A percentile compares a stretch with the other conserved stretches of the same genome.
phyloP scores from a whole-genome alignment of 148 eudicot genomes.

The Spergularia marina region DNA sequence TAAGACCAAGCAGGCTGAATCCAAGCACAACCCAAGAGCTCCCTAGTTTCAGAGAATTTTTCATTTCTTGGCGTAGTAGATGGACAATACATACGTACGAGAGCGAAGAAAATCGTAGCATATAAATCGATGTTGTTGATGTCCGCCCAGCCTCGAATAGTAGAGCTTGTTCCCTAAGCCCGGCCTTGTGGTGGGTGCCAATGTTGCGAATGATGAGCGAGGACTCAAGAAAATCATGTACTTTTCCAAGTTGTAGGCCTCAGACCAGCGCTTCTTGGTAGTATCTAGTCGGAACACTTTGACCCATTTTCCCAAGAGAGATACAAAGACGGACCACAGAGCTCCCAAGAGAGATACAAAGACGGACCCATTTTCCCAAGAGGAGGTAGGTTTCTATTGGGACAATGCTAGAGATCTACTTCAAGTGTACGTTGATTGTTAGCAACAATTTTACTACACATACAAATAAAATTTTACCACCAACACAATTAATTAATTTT shows the following conservation, averaged over 20 bases:
- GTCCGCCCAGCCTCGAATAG: background rate
- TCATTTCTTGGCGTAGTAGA: background rate
- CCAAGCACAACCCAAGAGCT: constrained; percentile 5
- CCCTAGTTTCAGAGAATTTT: background rate
- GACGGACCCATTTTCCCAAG: background rate
- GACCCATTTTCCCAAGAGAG: background rate
- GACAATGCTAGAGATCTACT: no score
- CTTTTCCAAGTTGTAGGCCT: background rate
- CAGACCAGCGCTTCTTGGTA: background rate
- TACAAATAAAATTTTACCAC: no score
- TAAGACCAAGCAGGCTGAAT: constrained; percentile 11
- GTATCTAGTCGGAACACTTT: background rate
- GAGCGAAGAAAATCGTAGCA: background rate
- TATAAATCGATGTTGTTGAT: background rate
- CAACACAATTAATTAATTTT: no score
- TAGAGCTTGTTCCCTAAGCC: background rate
- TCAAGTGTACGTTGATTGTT: no score
- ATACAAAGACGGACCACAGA: constrained; percentile 1
- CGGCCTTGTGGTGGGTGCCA: background rate
- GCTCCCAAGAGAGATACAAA: background rate
- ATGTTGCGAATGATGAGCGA: background rate
- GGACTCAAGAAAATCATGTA: constrained; percentile 14
- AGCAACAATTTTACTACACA: no score
- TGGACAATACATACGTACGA: background rate
- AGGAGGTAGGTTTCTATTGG: background rate